phyloP scores from a whole-genome alignment of 192 early-diverging fungal species.

The Pilobolus umbonatus region DNA sequence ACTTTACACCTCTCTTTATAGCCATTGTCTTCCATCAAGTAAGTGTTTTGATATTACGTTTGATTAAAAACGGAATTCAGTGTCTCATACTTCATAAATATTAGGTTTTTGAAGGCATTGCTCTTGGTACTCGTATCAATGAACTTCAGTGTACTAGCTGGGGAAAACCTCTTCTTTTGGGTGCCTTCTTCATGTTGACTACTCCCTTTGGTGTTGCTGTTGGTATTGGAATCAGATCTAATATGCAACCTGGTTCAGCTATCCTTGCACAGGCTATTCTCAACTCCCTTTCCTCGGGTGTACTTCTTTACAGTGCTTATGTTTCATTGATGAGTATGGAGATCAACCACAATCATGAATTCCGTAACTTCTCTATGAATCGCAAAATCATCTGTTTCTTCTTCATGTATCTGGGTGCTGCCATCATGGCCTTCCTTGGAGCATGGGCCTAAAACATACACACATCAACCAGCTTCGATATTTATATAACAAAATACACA shows the following conservation, averaged over 20 bases:
- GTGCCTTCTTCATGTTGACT: conserved; percentile 61
- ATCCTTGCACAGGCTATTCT: conserved; percentile 72
- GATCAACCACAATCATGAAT: conserved; percentile 52
- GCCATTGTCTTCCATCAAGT: conserved; percentile 77
- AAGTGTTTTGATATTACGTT: conserved; percentile 6
- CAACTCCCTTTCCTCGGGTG: conserved; percentile 76
- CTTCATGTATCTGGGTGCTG: conserved; percentile 66
- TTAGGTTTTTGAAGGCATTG: conserved; percentile 57
- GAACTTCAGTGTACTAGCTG: conserved; percentile 38
- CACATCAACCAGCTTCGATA: no score
- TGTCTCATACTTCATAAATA: background rate
- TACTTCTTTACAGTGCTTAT: conserved; percentile 74
- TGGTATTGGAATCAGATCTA: conserved; percentile 64
- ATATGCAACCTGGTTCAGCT: conserved; percentile 52
- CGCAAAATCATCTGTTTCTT: conserved; percentile 49
- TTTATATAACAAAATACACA: no score
- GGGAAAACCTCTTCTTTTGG: conserved; percentile 48
- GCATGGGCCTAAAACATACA: conserved; percentile 41
- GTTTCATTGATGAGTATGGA: conserved; percentile 72
- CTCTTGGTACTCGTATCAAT: conserved; percentile 68
- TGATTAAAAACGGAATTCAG: background rate
- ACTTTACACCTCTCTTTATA: conserved; percentile 56
- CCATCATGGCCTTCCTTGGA: conserved; percentile 76
- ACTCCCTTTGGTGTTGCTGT: conserved; percentile 80
- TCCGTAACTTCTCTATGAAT: conserved; percentile 29